Evolutionary conservation across 352 stramenopile genomes (phyloP), one percentile per base, ranked within the genome.

Genomic region (Globisporangium ultimum): DNA sequence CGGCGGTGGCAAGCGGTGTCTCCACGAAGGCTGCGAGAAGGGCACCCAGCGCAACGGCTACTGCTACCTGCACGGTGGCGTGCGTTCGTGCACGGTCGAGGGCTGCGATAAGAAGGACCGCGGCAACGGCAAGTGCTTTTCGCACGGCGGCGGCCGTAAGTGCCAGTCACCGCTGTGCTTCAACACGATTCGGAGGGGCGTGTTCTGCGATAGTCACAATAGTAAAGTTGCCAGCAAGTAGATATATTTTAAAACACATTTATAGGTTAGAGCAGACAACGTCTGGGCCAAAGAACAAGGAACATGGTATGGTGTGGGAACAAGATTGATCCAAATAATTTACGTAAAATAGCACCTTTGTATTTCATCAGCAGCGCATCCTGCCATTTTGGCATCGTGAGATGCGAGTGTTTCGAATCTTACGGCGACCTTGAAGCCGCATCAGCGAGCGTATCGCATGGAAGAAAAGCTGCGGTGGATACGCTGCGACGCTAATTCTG

Each of bases 91-190:
- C 63, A 68, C 69, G 11, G 70, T 90, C 3, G 74, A 83, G 38
- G 81, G 77, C 2, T 93, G 84, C 58, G 75, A 88, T 49, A 89
- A 89, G 63, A 91, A 91, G 58, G 84, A 93, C 67, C 79, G 84
- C n/a, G 84, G 84, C 56, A 91, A 90, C 48, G 84, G 84, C 67
- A 88, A 88, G 64, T 93, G 84, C 72, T 89, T 90, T 36, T 82
- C 78, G 1, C 84, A 91, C 60, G 81, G 84, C 17, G 84, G 82
- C 45, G 81, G 84, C 54, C 80, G 80, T 61, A 80, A 80, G 47
- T 92, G 83, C 66, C 76, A 91, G 53, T 68, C 76, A 2, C 67
- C 73, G 34, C 72, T 78, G 61, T 92, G 83, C 69, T 68, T 80
- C n/a, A 77, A 70, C 41, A 90, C 71, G 38, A 88, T 89, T 50